Percentiles rank a stretch among this genome's conserved stretches.
Conservation (phyloP, 352 stramenopile genomes). For the Pythium diclinum region DNA sequence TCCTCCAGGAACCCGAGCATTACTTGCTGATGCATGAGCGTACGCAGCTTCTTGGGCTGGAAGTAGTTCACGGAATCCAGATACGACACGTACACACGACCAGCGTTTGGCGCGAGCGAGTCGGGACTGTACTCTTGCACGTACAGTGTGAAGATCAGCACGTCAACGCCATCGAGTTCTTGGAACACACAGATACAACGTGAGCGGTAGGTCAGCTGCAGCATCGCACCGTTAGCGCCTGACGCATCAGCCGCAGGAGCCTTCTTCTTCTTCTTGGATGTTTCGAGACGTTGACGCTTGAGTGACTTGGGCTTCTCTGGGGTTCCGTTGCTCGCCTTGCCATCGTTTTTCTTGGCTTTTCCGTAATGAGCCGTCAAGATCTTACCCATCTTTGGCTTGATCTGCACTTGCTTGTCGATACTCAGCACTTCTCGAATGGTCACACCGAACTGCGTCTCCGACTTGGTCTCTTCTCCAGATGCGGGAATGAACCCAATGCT, state of each 20-base stretch:
- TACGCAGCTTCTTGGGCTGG: constrained; percentile 84
- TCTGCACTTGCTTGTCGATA: constrained; percentile 86
- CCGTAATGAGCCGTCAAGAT: constrained; percentile 63
- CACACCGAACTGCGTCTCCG: constrained; percentile 78
- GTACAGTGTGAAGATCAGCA: constrained; percentile 88
- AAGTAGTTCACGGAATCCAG: constrained; percentile 90
- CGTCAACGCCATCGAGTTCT: constrained; percentile 84
- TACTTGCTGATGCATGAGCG: constrained; percentile 86
- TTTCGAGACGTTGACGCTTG: constrained; percentile 54
- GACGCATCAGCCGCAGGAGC: constrained; percentile 20
- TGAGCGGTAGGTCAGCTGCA: constrained; percentile 83
- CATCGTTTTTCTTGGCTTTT: constrained; percentile 48
- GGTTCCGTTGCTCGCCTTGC: constrained; percentile 22
- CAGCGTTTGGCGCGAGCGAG: constrained; percentile 70
- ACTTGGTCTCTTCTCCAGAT: constrained; percentile 53
- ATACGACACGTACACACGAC: constrained; percentile 87
- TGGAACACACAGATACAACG: constrained; percentile 91
- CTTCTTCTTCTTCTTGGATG: constrained; percentile 42
- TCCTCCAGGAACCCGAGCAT: constrained; percentile 88
- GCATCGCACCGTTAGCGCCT: constrained; percentile 27
- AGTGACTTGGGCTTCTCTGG: constrained; percentile 52
- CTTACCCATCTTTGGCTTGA: constrained; percentile 83
- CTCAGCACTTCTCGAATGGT: constrained; percentile 85
- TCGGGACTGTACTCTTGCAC: constrained; percentile 85
- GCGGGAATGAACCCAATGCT: constrained; percentile 74